A percentile compares a stretch with the other conserved stretches of the same genome.
Evolutionary conservation across 306 rosid species (phyloP).

Genomic region (Sicyos edulis): DNA sequence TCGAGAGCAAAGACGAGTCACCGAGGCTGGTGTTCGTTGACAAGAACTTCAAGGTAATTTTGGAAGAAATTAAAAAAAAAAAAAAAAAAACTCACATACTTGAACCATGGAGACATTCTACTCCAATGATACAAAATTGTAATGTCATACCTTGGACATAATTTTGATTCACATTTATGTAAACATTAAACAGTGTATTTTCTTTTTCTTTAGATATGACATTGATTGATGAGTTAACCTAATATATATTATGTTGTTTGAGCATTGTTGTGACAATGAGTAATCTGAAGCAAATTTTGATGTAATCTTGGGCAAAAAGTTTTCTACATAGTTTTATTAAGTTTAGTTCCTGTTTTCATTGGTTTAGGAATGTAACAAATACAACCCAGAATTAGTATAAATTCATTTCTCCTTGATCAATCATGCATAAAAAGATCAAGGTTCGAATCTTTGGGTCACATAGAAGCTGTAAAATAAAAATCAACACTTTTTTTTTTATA

Average conservation of each 20-base stretch:
- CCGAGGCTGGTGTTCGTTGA: slow-evolving; percentile 51
- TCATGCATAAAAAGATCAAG: too few species aligned
- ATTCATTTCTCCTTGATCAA: too few species aligned
- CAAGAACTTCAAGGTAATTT: slow-evolving; percentile 1
- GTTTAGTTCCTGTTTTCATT: too few species aligned
- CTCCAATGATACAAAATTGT: slow-evolving; percentile 7
- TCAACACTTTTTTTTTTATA: too few species aligned
- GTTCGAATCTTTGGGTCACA: too few species aligned
- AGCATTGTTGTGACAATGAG: too few species aligned
- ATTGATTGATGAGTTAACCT: neutral
- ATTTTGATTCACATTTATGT: neutral
- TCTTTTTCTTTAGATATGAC: neutral
- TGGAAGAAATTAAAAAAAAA: neutral
- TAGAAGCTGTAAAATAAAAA: too few species aligned
- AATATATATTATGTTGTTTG: neutral
- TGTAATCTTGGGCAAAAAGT: too few species aligned
- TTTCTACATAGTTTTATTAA: too few species aligned
- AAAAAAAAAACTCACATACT: neutral
- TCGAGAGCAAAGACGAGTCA: slow-evolving; percentile 40
- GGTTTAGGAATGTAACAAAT: too few species aligned
- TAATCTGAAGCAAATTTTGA: too few species aligned
- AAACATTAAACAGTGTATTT: neutral
- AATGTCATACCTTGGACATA: neutral
- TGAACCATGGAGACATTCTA: slow-evolving; percentile 3
- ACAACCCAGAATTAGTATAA: too few species aligned